Base-by-base conservation (phyloP, 768 basidiomycete species). In the Exidia glandulosa region DNA sequence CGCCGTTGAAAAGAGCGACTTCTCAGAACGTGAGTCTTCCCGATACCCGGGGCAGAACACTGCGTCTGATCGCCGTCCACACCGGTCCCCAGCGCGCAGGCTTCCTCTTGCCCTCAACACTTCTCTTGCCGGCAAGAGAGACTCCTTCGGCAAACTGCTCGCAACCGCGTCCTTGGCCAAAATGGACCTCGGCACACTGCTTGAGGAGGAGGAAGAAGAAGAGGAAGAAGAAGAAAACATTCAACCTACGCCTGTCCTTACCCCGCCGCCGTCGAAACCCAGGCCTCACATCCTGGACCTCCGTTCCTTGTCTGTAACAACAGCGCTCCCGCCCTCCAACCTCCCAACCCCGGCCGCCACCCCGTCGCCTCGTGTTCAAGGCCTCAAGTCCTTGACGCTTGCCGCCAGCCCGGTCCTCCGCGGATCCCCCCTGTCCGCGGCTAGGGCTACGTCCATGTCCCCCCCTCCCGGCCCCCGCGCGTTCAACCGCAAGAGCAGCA, bases 121-220 rank as follows among this genome's bases (percentile, higher is more conserved):
- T 57, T 70, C 81, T 58, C 69, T 82, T 67, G 74, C 74, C 25
- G 78, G 71, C 65, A 91, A 90, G 72, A 84, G 90, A 13, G 90
- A 93, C 69, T 92, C 90, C 0, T 87, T 90, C 70, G 76, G 79
- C 56, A 90, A 87, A 71, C 79, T 85, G 64, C 77, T 86, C 63
- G 74, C 77, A 16, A 65, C 80, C 19, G 77, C 85, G 2, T 80
- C 82, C 1, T 80, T 81, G 12, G 78, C 84, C 57, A 90, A 89
- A 69, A 90, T 91, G 69, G 81, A 86, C 65, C 78, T 92, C 12
- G 81, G 82, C 61, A 91, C 90, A 19, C 77, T 92, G 31, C 74
- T 93, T 32, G 90, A 91, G 66, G 91, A 90, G 67, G 88, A 93
- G 59, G 90, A 92, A 57, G 90, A 94, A 56, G 91, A 91, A 45